Evolutionary conservation across 352 stramenopile genomes (phyloP), one percentile per base, ranked within the genome.

Genomic region (Phytophthora melonis): DNA sequence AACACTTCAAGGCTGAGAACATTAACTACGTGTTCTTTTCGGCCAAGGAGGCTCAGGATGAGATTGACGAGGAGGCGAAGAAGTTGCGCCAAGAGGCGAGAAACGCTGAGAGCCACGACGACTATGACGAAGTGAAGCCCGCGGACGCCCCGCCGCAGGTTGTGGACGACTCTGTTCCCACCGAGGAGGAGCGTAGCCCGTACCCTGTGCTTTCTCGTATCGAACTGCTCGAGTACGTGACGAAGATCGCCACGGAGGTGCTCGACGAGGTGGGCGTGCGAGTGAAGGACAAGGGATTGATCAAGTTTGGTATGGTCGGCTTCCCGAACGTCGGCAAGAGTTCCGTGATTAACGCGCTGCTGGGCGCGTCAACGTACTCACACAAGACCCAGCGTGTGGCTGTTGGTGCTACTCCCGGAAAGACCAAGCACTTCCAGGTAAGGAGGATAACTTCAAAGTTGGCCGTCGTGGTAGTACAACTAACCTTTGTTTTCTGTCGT

Each of bases 271-370:
- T 93, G 5, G 89, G 84, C 39, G 30, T 90, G 49, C 86, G 87
- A 66, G 81, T 88, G 45, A 93, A 98, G 61, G 91, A 97, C 50
- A 92, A 94, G 60, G 86, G 85, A 13, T 73, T 91, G 52, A 92
- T 93, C 74, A 97, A 93, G 63, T 91, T 99, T 72, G 98, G 98
- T 62, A 99, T 99, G 97, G 97, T 99, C 39, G 98, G 98, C 39
- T 99, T 99, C 82, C 98, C 98, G 16, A 99, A 99, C 88, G 98
- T 99, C 66, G 98, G 98, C 58, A 99, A 99, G 87, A 98, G 89
- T 71, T 99, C 94, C 25, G 92, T 99, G 36, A 99, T 99, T 75
- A 99, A 99, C 78, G 98, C 99, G 34, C 83, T 99, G 25, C 84
- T 99, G 21, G 98, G 98, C 55, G 97, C 94, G 55, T 99, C 96